These are phyloP conservation scores for Colletotrichum tropicale DNA, from an alignment of 2,329 filamentous ascomycete genomes.

Conservation along the genomic window DNA sequence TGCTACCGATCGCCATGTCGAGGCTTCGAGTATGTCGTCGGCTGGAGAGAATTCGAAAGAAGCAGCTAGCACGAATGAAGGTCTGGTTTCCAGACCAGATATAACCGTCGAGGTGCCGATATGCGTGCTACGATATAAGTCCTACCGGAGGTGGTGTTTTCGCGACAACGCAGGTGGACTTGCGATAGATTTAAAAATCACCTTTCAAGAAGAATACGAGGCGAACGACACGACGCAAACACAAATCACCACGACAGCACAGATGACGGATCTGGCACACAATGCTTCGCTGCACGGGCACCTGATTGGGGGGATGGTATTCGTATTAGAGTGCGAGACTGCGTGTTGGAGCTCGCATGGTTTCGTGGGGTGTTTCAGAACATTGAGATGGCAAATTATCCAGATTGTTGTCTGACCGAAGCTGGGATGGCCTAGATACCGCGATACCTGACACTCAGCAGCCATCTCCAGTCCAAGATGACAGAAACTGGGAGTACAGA, in stretches of 20 bases:
- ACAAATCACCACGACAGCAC: background rate
- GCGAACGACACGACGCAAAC: background rate
- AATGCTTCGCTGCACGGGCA: background rate
- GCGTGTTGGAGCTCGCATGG: background rate
- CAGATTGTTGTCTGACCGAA: background rate
- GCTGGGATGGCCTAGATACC: background rate
- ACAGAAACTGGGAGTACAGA: background rate
- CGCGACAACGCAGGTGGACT: background rate
- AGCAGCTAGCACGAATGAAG: background rate
- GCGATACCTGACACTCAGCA: background rate
- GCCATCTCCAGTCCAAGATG: background rate
- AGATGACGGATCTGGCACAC: background rate
- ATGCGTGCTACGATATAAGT: background rate
- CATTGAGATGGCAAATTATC: background rate
- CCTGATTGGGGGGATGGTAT: background rate
- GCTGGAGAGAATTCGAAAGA: background rate
- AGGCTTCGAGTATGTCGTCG: background rate
- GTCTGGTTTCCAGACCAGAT: background rate
- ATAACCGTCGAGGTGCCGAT: background rate
- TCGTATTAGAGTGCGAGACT: background rate
- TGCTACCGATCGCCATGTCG: background rate
- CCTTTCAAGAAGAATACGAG: background rate
- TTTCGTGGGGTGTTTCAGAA: conserved; percentile 9
- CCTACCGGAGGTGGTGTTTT: background rate
- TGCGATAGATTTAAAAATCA: background rate